A percentile compares a stretch with the other conserved stretches of the same genome.
Conservation (phyloP, 306 rosid genomes). For the Sechiopsis laciniata region DNA sequence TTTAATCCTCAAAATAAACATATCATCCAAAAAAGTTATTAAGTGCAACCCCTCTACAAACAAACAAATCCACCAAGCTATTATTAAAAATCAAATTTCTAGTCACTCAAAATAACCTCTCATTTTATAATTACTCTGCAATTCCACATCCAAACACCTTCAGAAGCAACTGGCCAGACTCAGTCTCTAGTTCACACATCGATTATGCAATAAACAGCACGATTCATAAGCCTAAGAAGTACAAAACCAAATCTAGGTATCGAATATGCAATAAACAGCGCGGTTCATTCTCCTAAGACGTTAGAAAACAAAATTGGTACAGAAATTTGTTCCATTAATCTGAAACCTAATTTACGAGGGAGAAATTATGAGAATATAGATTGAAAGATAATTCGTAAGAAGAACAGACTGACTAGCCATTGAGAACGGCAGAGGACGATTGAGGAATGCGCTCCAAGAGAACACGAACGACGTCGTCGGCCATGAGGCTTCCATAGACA, state of each 20-base stretch:
- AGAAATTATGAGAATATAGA: background rate
- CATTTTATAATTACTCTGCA: too few species aligned
- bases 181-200: background rate
- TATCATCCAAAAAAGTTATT: too few species aligned
- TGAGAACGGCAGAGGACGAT: constrained; percentile 48
- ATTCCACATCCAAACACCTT: too few species aligned
- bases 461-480: constrained; percentile 63
- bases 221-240: too few species aligned
- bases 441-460: constrained; percentile 67
- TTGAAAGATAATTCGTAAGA: constrained; percentile 23
- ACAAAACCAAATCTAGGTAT: too few species aligned
- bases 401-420: constrained; percentile 48
- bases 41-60: too few species aligned
- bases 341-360: background rate
- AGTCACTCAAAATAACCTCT: too few species aligned
- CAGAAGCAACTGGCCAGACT: background rate
- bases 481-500: constrained; percentile 77
- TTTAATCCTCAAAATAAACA: too few species aligned
- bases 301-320: background rate
- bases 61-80: too few species aligned
- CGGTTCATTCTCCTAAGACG: background rate
- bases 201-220: background rate
- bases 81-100: too few species aligned
- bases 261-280: background rate
- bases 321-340: background rate